Evolutionary conservation across 352 stramenopile genomes (phyloP), one percentile per base, ranked within the genome.

Genomic region (Globisporangium alternatum): DNA sequence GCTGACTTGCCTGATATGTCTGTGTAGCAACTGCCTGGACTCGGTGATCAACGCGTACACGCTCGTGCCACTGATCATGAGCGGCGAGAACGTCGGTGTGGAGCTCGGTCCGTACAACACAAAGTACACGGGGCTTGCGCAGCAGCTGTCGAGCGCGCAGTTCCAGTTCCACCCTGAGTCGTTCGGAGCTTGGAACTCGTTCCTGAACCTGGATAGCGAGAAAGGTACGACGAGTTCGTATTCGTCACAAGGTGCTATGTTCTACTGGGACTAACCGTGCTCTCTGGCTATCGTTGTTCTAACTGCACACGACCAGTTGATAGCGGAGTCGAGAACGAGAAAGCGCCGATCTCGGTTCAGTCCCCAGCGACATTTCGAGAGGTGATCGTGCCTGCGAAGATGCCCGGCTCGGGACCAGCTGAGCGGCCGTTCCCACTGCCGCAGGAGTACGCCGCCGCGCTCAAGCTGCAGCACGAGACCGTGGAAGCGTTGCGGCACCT

Each of bases 91-190:
- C 77, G 83, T 97, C 2, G 93, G 84, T 28, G 97, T 97, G 63
- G 83, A 97, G 62, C 88, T 99, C 55, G 96, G 94, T 17, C 96
- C 96, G 2, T 98, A 98, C 88, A 98, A 98, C 72, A 91, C 91
- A 54, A 97, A 95, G 72, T 98, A 98, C 72, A 81, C 95, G 4
- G 83, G 86, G 10, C 81, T 98, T 21, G 81, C 78, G 41, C 85
- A 97, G 49, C 83, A 96, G 61, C 59, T 96, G 52, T 62, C 64
- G 2, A 71, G 65, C 2, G 64, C 78, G 2, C 68, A 79, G 21
- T 82, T 96, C 55, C 57, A 71, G 8, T 88, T 62, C 31, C 64
- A 80, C 53, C 30, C 76, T 2, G 77, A 91, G 44, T 86, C 75
- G 0, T 48, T 71, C 35, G 86, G 86, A 15, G 71, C 65, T 17